Conservation (phyloP, 805 yeast genomes). For the Pichia thaimueangensis region DNA sequence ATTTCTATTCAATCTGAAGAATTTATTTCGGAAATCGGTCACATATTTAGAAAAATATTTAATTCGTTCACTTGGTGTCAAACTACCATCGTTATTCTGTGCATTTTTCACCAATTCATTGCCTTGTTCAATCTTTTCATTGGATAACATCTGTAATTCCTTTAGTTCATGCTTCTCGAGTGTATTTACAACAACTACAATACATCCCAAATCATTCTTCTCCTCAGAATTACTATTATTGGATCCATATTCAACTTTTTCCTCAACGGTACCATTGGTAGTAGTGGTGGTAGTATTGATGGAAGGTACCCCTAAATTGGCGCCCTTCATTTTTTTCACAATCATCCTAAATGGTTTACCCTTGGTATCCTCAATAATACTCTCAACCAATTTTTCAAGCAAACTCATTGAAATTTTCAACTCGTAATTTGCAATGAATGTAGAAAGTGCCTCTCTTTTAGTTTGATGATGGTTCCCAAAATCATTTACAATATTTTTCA, state of each 20-base stretch:
- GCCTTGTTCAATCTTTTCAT: constrained; percentile 15
- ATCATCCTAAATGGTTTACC: constrained; percentile 34
- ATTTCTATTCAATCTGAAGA: constrained; percentile 15
- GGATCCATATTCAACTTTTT: constrained; percentile 4
- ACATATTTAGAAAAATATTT: constrained; percentile 18
- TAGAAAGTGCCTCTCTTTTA: constrained; percentile 33
- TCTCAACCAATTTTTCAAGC: constrained; percentile 40
- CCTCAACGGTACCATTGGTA: not conserved
- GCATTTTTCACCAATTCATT: constrained; percentile 1
- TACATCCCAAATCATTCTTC: not conserved
- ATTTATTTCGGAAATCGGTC: constrained; percentile 13
- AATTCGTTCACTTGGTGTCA: constrained; percentile 18
- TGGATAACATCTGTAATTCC: constrained; percentile 17
- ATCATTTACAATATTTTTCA: constrained; percentile 20
- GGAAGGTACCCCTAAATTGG: too few species aligned
- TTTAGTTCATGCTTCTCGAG: constrained; percentile 7
- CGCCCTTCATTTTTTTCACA: constrained; percentile 13
- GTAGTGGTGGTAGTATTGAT: not conserved
- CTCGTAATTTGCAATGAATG: constrained; percentile 58
- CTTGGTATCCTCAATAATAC: constrained; percentile 28
- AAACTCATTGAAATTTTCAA: constrained; percentile 54
- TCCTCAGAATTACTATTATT: not conserved
- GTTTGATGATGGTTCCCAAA: constrained; percentile 28
- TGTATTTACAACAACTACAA: constrained; percentile 13
- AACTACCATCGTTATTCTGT: constrained; percentile 12